Evolutionary conservation across 1,139 yeast genomes (phyloP), one percentile per base, ranked within the genome.

Genomic region (Diutina rugosa): DNA sequence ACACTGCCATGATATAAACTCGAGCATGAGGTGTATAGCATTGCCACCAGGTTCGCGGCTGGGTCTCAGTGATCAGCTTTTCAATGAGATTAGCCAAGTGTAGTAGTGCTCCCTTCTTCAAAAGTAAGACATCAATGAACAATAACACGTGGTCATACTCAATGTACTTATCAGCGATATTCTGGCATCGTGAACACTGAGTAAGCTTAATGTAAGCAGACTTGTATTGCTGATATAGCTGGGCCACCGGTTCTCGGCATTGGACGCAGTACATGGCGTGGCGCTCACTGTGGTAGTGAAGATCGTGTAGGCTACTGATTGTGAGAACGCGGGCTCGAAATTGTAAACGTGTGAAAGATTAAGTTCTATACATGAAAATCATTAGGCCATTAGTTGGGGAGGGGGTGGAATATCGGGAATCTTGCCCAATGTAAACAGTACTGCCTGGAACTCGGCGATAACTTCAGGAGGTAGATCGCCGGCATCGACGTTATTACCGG

Each of bases 21-120:
- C 96, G 73, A 55, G 65, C 64, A 59, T 76, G 57, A 45, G 64
- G 66, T 51, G 59, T 63, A 60, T 71, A 73, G n/a, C 57, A 46
- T 6, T 41, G 14, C 14, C 55, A 51, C 46, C 55, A 53, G 4
- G 26, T 44, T 14, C n/a, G 12, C 64, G 56, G 10, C 21, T 26
- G 3, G 10, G 9, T 45, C 58, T 59, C 10, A 10, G 29, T n/a
- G 4, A 56, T 64, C 65, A 54, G 59, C 72, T 41, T 21, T 57
- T 75, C 84, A n/a, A 83, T 71, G 14, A 80, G 72, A 63, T 93
- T 93, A 72, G 93, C 89, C 59, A 93, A 71, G 67, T 95, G 99
- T 55, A 95, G 77, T 63, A 90, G 91, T 0, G 97, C 98, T 63
- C 85, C 95, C 3, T 95, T 91, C 65, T 90, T 89, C 61, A 93